Conservation (phyloP, 306 rosid species). For the Sphenostylis stenocarpa region DNA sequence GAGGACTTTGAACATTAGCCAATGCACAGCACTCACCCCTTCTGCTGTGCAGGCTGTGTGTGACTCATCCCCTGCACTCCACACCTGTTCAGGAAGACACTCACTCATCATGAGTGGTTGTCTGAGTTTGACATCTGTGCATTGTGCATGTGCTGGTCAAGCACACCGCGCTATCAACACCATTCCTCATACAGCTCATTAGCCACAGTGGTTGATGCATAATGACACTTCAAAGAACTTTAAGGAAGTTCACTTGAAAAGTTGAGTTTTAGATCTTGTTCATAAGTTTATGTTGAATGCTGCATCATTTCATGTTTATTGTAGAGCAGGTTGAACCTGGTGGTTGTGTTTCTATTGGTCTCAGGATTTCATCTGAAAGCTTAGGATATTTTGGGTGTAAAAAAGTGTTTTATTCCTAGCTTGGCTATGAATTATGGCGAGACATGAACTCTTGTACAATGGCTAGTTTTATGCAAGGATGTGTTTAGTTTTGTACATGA, state of each 20-base stretch:
- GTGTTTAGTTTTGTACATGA: too few relatives aligned
- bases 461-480: neutral
- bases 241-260: conserved; percentile 6
- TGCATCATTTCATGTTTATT: conserved; percentile 20
- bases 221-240: conserved; percentile 15
- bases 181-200: conserved; percentile 61
- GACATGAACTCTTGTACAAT: neutral
- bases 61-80: conserved; percentile 80
- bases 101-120: conserved; percentile 95
- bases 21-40: conserved; percentile 94
- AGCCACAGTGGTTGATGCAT: neutral
- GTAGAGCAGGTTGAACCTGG: conserved; percentile 18
- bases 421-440: conserved; percentile 2
- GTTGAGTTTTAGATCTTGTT: conserved; percentile 29
- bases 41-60: conserved; percentile 90
- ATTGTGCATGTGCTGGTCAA: conserved; percentile 75
- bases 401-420: conserved; percentile 1
- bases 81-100: conserved; percentile 88
- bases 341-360: neutral
- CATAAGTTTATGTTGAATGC: conserved; percentile 24
- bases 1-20: conserved; percentile 79
- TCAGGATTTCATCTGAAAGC: neutral
- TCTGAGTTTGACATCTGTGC: conserved; percentile 74
- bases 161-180: conserved; percentile 52
- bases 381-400: conserved; percentile 19